Percentiles rank a stretch among this genome's conserved stretches.
These are phyloP conservation scores for Alloteropsis semialata DNA, from an alignment of 176 grass and related monocot genomes.

Conservation along the genomic window DNA sequence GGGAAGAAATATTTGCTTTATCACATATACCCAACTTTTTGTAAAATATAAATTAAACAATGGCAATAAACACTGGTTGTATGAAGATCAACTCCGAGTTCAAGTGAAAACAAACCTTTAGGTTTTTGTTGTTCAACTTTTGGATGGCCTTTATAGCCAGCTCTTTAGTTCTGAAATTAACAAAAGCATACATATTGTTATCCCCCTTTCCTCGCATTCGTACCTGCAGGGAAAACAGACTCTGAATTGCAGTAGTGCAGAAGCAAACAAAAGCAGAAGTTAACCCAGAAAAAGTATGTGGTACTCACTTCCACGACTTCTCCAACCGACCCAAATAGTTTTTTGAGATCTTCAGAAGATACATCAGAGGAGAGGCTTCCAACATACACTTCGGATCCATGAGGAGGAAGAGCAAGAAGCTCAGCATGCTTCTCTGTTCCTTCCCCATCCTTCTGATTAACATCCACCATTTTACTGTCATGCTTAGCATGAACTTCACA, in stretches of 20 bases:
- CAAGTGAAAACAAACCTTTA: conserved; percentile 49
- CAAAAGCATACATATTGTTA: conserved; percentile 74
- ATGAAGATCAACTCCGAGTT: neutral
- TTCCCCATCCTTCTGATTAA: conserved; percentile 21
- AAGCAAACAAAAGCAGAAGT: conserved; percentile 15
- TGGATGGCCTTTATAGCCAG: conserved; percentile 71
- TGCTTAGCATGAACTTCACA: conserved; percentile 20
- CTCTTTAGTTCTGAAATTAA: conserved; percentile 66
- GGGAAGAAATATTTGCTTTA: neutral
- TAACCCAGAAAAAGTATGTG: conserved; percentile 15
- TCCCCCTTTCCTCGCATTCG: conserved; percentile 68
- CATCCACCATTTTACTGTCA: conserved; percentile 19
- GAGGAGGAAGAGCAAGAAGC: conserved; percentile 84
- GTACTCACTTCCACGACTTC: conserved; percentile 89
- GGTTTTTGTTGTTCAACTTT: conserved; percentile 59
- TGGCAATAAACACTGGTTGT: neutral
- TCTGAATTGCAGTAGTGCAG: conserved; percentile 31
- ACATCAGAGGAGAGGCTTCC: conserved; percentile 56
- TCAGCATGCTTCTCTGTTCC: conserved; percentile 52
- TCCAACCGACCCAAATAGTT: conserved; percentile 69
- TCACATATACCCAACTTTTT: neutral
- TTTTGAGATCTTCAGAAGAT: conserved; percentile 75
- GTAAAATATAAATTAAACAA: neutral
- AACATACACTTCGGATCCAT: conserved; percentile 88
- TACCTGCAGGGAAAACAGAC: conserved; percentile 46